Percentiles rank a stretch among this genome's conserved stretches.
Conservation (phyloP, 106 monocot species). For the Alisma plantagoaquatica region DNA sequence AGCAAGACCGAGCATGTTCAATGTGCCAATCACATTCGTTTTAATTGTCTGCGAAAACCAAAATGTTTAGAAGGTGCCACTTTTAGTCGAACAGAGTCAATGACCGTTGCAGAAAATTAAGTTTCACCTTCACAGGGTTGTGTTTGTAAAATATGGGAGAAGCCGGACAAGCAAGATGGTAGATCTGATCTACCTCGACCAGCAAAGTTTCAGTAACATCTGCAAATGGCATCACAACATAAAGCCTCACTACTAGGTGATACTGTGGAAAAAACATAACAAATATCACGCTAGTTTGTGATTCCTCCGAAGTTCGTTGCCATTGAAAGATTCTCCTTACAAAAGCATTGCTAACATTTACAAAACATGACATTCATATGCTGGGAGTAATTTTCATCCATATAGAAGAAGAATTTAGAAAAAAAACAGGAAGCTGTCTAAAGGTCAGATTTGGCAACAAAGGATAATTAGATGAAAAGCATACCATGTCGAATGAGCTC, state of each 20-base stretch:
- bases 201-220: conserved; percentile 90
- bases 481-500: conserved; percentile 98
- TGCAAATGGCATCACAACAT: conserved; percentile 16
- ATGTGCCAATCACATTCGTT: conserved; percentile 94
- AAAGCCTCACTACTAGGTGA: neutral
- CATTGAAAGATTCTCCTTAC: too few species aligned
- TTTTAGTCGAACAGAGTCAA: too few species aligned
- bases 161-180: conserved; percentile 97
- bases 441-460: neutral
- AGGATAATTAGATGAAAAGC: neutral
- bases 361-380: neutral
- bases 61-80: neutral
- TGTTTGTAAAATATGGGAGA: conserved; percentile 99
- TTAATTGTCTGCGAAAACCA: conserved; percentile 66
- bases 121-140: conserved; percentile 87
- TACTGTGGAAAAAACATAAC: neutral
- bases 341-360: neutral
- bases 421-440: neutral
- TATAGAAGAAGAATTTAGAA: neutral
- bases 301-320: too few species aligned
- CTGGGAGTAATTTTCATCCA: neutral
- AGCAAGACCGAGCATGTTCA: conserved; percentile 97
- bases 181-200: conserved; percentile 96
- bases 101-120: neutral
- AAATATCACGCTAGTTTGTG: too few species aligned